A percentile compares a stretch with the other conserved stretches of the same genome.
Evolutionary conservation across 2,329 filamentous ascomycete species (phyloP).

Genomic region (Daldinia eschscholtzii): DNA sequence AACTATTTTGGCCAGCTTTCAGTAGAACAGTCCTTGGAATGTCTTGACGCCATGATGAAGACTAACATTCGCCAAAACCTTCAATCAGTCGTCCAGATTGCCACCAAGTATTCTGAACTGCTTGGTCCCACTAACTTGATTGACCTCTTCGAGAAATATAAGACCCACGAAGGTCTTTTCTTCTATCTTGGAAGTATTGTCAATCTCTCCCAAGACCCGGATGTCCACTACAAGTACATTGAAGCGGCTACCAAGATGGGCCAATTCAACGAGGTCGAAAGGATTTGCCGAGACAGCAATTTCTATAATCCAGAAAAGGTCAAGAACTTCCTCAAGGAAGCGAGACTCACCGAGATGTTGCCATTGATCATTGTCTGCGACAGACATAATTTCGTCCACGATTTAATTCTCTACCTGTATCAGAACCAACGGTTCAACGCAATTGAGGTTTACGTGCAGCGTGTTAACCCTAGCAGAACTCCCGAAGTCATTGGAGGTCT

Average conservation of each 20-base stretch:
- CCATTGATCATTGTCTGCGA: slow-evolving; percentile 99
- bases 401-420: slow-evolving; percentile 95
- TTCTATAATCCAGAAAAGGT: slow-evolving; percentile 93
- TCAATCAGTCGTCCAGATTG: slow-evolving; percentile 92
- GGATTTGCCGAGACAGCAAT: slow-evolving; percentile 94
- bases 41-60: slow-evolving; percentile 95
- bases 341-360: slow-evolving; percentile 89
- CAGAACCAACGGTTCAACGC: slow-evolving; percentile 99
- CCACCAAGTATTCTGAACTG: slow-evolving; percentile 97
- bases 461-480: slow-evolving; percentile 91
- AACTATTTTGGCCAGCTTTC: slow-evolving; percentile 95
- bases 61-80: slow-evolving; percentile 97
- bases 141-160: slow-evolving; percentile 96
- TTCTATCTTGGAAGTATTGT: slow-evolving; percentile 99
- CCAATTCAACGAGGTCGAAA: slow-evolving; percentile 95
- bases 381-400: slow-evolving; percentile 99
- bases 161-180: slow-evolving; percentile 95
- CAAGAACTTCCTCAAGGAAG: slow-evolving; percentile 99
- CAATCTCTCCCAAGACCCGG: slow-evolving; percentile 93
- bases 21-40: slow-evolving; percentile 94
- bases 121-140: slow-evolving; percentile 89
- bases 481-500: slow-evolving; percentile 94
- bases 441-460: slow-evolving; percentile 97
- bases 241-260: slow-evolving; percentile 95
- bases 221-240: slow-evolving; percentile 99